Evolutionary conservation across 306 rosid genomes (phyloP).

Genomic region (Hippophae gyantsensis): DNA sequence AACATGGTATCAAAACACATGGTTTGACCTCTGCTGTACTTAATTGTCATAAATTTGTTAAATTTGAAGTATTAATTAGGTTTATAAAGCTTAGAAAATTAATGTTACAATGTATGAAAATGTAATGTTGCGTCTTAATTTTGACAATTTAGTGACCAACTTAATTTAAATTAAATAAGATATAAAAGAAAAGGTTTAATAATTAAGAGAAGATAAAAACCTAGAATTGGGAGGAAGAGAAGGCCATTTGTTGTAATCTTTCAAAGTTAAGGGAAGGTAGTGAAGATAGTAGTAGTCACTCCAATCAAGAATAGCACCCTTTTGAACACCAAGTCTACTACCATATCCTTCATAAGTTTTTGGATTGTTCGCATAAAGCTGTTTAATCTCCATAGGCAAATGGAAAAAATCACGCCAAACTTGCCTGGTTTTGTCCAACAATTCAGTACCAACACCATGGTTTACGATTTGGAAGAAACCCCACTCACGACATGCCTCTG

Average conservation of each 20-base stretch:
- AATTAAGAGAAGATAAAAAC: not conserved
- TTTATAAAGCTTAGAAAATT: no score
- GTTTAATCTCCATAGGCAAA: constrained; percentile 58
- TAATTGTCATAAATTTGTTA: no score
- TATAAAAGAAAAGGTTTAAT: no score
- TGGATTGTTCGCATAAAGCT: constrained; percentile 56
- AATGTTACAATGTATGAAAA: no score
- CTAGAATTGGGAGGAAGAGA: constrained; percentile 24
- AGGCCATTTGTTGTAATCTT: constrained; percentile 68
- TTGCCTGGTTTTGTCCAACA: constrained; percentile 40
- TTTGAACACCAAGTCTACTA: constrained; percentile 62
- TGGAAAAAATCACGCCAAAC: constrained; percentile 62
- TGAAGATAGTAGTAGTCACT: constrained; percentile 81
- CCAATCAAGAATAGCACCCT: constrained; percentile 88
- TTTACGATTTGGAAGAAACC: constrained; percentile 65
- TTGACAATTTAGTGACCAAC: no score
- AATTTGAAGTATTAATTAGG: no score
- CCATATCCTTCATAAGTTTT: constrained; percentile 86
- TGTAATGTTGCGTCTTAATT: no score
- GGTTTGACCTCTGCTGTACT: no score
- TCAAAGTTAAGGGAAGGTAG: constrained; percentile 47
- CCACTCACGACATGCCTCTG: constrained; percentile 59
- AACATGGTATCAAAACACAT: no score
- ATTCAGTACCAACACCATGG: constrained; percentile 47
- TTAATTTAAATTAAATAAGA: no score